Base-by-base conservation (phyloP, 495 filamentous ascomycete species). In the Podospora fimiseda region DNA sequence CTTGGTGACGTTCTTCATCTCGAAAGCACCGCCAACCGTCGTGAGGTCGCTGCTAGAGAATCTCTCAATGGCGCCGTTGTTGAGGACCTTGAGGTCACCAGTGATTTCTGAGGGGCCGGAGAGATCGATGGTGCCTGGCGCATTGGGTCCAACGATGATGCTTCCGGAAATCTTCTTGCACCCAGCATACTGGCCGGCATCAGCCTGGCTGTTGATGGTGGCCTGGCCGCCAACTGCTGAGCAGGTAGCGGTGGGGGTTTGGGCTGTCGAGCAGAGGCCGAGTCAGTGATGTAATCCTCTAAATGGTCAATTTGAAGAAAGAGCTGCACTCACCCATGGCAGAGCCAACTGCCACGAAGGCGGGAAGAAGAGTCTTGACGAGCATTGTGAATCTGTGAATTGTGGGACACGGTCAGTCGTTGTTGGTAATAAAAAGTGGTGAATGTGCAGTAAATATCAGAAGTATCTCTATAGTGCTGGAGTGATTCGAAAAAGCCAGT, bases 121-220 rank as follows among this genome's bases (percentile, higher is more conserved):
- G 50, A 86, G 43, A 16, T 76, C 70, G 53, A 88, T 75, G 50
- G 61, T 42, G 36, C 75, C 77, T 23, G 73, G 66, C 40, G 80
- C 75, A 40, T 63, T 57, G 15, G 74, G 67, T 48, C 74, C 74
- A 57, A 97, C 76, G 40, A 82, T 75, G 44, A 99, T 70, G 62
- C 78, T 78, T 57, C 91, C 91, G 48, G 80, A 69, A 59, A 90
- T 74, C 16, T 76, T 86, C 27, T 71, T 65, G 76, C 93, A 99
- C 49, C 71, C 63, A 50, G 74, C 65, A 53, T 94, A 66, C 52
- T 70, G 71, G 38, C 82, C 80, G 46, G 88, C 87, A 74, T 98
- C 91, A 62, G 78, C 80, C 59, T 80, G 71, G 73, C 73, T 82
- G 60, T 77, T 69, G 71, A 95, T 80, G 44, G 78, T 88, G 61